Percentiles rank a stretch among this genome's conserved stretches.
Evolutionary conservation across 1,139 yeast genomes (phyloP).

Genomic region (Scheffersomyces insectosa): DNA sequence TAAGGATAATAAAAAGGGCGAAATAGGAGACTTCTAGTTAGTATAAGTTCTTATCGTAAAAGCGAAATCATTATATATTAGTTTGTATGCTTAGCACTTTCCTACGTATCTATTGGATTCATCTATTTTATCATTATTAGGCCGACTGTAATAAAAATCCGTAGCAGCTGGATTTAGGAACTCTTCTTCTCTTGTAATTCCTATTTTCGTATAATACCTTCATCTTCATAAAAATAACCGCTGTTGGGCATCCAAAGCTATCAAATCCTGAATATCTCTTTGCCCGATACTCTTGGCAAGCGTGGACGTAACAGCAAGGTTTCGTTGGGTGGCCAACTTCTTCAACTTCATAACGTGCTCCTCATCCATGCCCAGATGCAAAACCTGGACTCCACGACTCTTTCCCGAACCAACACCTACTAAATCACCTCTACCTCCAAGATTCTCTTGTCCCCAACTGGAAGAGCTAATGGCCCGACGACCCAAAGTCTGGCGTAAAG

Average conservation of each 20-base stretch:
- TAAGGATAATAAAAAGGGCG: no score
- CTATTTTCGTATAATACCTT: no score
- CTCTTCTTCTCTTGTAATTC: no score
- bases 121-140: no score
- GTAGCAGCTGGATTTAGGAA: no score
- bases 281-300: conserved; percentile 12
- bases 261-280: conserved; percentile 18
- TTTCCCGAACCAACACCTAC: neutral
- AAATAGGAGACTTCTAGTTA: no score
- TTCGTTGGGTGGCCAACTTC: conserved; percentile 1
- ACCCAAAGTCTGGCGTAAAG: neutral
- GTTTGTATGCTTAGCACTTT: no score
- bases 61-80: no score
- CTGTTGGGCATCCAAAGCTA: conserved; percentile 25
- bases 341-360: conserved; percentile 8
- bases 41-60: no score
- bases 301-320: conserved; percentile 1
- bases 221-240: conserved; percentile 15
- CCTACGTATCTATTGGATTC: no score
- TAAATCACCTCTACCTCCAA: neutral
- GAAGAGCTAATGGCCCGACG: neutral
- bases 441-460: neutral
- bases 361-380: conserved; percentile 4
- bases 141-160: no score
- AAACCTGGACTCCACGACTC: no score